phyloP scores from a whole-genome alignment of 768 basidiomycete genomes.

The Hygrophoropsis aurantiaca region DNA sequence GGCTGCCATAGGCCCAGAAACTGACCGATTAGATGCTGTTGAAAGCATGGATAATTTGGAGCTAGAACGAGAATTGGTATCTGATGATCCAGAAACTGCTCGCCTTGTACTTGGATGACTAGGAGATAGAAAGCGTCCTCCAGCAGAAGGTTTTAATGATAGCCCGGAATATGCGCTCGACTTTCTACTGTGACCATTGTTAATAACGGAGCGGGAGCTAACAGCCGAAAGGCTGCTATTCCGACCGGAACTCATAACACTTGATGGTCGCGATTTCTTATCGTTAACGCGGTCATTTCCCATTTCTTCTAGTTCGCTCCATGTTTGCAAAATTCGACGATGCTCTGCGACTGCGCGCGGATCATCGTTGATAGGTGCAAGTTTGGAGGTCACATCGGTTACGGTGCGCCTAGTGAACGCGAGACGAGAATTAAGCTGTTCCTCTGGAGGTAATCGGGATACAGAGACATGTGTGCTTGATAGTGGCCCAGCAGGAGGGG shows the following conservation, averaged over 20 bases:
- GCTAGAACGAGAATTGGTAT: slow-evolving; percentile 47
- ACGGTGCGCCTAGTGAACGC: slow-evolving; percentile 60
- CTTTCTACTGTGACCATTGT: slow-evolving; percentile 23
- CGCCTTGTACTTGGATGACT: slow-evolving; percentile 47
- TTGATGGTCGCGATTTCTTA: slow-evolving; percentile 63
- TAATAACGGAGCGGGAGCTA: slow-evolving; percentile 20
- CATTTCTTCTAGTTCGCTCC: slow-evolving; percentile 83
- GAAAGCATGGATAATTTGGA: slow-evolving; percentile 53
- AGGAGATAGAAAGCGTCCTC: slow-evolving; percentile 46
- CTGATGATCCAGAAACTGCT: slow-evolving; percentile 47
- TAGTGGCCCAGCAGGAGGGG: slow-evolving; percentile 49
- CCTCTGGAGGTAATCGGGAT: slow-evolving; percentile 52
- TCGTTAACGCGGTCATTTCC: slow-evolving; percentile 62
- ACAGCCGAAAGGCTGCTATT: slow-evolving; percentile 51
- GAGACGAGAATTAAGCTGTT: slow-evolving; percentile 63
- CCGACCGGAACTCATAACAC: slow-evolving; percentile 64
- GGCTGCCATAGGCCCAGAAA: slow-evolving; percentile 63
- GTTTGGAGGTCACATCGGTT: slow-evolving; percentile 42
- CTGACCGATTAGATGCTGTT: slow-evolving; percentile 53
- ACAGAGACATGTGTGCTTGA: slow-evolving; percentile 49
- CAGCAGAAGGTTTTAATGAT: slow-evolving; percentile 30
- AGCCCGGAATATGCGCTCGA: slow-evolving; percentile 27
- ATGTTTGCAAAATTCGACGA: slow-evolving; percentile 72
- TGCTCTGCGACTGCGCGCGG: slow-evolving; percentile 58
- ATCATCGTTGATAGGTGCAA: slow-evolving; percentile 53